Percentiles rank a stretch among this genome's conserved stretches.
These are phyloP conservation scores for Aeschynomene evenia DNA, from an alignment of 306 rosid species.

Conservation along the genomic window DNA sequence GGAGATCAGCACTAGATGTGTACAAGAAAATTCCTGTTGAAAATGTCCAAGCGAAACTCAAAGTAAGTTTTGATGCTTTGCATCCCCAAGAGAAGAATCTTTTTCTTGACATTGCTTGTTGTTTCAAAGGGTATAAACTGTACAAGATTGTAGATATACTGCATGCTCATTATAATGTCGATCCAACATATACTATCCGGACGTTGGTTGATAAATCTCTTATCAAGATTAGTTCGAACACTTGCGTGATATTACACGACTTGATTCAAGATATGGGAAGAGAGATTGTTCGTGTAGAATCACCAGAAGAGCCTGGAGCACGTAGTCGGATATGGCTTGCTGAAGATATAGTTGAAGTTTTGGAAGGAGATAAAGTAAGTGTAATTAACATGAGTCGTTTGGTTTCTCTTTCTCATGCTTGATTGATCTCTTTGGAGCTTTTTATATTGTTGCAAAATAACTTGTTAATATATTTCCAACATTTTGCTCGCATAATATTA, in stretches of 20 bases:
- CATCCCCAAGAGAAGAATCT: background rate
- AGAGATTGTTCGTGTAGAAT: background rate
- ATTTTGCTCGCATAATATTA: no score
- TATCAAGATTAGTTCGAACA: background rate
- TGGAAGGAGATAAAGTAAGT: background rate
- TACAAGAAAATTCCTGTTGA: background rate
- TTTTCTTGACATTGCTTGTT: constrained; percentile 29
- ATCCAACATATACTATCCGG: background rate
- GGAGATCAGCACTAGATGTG: background rate
- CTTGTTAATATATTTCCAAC: no score
- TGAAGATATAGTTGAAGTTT: background rate
- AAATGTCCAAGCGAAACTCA: background rate
- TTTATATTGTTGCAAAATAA: no score
- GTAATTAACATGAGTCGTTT: background rate
- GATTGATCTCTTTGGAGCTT: background rate
- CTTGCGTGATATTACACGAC: background rate
- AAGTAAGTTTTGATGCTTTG: constrained; percentile 14
- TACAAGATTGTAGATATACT: background rate
- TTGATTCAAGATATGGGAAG: background rate
- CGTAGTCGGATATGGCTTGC: background rate
- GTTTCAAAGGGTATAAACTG: background rate
- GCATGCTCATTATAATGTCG: background rate
- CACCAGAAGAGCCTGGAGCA: background rate
- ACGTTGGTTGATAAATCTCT: constrained; percentile 21
- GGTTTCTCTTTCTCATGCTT: background rate